These are phyloP conservation scores for Pleurotus eryngii DNA, from an alignment of 768 basidiomycete genomes.

Conservation along the genomic window DNA sequence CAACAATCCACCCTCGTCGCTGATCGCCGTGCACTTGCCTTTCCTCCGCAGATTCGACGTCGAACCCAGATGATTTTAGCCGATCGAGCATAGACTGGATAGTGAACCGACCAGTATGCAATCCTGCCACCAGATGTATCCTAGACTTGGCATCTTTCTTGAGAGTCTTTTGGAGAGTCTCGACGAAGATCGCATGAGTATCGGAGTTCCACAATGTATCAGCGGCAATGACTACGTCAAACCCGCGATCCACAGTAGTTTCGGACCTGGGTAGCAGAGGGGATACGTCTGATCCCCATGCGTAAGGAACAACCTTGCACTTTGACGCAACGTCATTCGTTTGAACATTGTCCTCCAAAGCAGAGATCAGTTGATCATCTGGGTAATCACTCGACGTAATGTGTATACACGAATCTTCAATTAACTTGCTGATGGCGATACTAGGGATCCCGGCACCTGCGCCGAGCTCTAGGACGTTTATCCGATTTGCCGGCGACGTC, in stretches of 20 bases:
- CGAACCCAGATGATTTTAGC: constrained; percentile 38
- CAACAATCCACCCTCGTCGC: constrained; percentile 49
- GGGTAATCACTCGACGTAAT: constrained; percentile 72
- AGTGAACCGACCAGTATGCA: constrained; percentile 77
- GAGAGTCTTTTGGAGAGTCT: constrained; percentile 48
- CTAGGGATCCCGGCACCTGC: constrained; percentile 74
- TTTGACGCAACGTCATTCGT: constrained; percentile 45
- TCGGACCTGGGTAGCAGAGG: constrained; percentile 13
- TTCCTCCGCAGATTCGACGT: constrained; percentile 44
- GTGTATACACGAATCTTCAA: constrained; percentile 21
- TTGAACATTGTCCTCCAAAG: constrained; percentile 54
- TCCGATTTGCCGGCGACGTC: constrained; percentile 10
- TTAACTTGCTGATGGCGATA: constrained; percentile 56
- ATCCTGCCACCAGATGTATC: constrained; percentile 63
- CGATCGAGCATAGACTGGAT: constrained; percentile 55
- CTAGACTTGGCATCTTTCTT: constrained; percentile 41
- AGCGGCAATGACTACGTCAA: constrained; percentile 68
- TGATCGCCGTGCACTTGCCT: constrained; percentile 37
- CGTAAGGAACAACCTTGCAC: constrained; percentile 55
- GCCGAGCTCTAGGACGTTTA: constrained; percentile 64
- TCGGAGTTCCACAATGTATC: constrained; percentile 80
- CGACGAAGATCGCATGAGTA: constrained; percentile 49
- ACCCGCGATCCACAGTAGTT: constrained; percentile 19
- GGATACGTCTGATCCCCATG: constrained; percentile 59
- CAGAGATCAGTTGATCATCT: constrained; percentile 55